Conservation (phyloP, 257 asterid genomes). For the Catharanthus roseus region DNA sequence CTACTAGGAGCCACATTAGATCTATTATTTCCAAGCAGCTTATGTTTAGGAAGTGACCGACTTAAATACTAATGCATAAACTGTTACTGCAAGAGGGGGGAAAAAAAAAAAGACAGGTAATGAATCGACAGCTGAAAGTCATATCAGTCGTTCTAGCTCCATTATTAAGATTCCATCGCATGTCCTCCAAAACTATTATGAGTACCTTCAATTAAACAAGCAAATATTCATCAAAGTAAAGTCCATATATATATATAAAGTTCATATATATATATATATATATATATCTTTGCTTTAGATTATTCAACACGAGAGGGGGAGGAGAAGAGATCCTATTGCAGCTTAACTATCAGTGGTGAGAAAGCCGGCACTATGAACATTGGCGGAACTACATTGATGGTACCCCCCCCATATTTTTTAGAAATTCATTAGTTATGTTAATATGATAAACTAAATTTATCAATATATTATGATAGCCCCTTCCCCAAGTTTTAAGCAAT, state of each 20-base stretch:
- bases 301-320: not conserved
- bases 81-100: not conserved
- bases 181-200: not conserved
- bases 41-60: not conserved
- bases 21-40: not conserved
- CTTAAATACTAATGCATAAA: not conserved
- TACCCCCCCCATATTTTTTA: too few species aligned
- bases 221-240: not conserved
- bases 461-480: too few species aligned
- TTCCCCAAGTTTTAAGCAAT: too few species aligned
- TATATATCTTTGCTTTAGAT: not conserved
- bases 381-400: too few species aligned
- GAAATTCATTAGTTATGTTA: too few species aligned
- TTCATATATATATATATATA: too few species aligned
- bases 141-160: not conserved
- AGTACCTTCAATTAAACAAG: not conserved
- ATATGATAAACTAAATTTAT: too few species aligned
- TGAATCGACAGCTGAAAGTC: not conserved
- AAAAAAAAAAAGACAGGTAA: not conserved
- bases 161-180: not conserved
- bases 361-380: not conserved
- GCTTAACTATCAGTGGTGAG: not conserved
- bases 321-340: not conserved
- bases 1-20: not conserved
- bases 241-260: not conserved